Evolutionary conservation across 139 green algal genomes (phyloP).

Genomic region (Closterium sp.): DNA sequence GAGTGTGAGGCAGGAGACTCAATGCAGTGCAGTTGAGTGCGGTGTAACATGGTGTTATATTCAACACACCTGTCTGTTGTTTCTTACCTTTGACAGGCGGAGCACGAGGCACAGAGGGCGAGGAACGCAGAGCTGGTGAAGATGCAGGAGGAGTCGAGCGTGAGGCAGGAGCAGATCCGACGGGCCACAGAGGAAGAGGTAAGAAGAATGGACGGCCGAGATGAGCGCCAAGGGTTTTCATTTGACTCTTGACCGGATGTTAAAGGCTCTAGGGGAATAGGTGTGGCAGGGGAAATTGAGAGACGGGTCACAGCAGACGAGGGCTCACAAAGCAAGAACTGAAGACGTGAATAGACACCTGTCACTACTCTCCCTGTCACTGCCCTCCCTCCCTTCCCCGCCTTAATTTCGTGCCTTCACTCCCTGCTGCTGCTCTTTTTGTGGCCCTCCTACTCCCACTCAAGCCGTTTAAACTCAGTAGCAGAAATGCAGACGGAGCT

Average conservation of each 20-base stretch:
- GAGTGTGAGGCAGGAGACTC: not conserved
- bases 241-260: not conserved
- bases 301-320: too few species aligned
- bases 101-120: slow-evolving; percentile 74
- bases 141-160: slow-evolving; percentile 81
- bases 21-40: too few species aligned
- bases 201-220: not conserved
- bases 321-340: too few species aligned
- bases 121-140: slow-evolving; percentile 87
- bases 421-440: not conserved
- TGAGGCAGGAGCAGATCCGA: slow-evolving; percentile 68
- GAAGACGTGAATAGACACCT: too few species aligned
- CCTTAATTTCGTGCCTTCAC: too few species aligned
- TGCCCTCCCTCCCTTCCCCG: too few species aligned
- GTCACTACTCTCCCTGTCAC: too few species aligned
- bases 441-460: too few species aligned
- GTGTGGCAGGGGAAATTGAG: not conserved
- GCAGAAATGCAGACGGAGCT: too few species aligned
- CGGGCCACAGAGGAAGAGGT: slow-evolving; percentile 51
- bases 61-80: too few species aligned
- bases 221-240: not conserved
- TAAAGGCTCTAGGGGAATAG: not conserved
- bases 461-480: too few species aligned
- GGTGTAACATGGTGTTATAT: too few species aligned
- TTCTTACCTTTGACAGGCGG: slow-evolving; percentile 46